Evolutionary conservation across 75 land plant genomes (phyloP).

Genomic region (Ceratopteris richardii): DNA sequence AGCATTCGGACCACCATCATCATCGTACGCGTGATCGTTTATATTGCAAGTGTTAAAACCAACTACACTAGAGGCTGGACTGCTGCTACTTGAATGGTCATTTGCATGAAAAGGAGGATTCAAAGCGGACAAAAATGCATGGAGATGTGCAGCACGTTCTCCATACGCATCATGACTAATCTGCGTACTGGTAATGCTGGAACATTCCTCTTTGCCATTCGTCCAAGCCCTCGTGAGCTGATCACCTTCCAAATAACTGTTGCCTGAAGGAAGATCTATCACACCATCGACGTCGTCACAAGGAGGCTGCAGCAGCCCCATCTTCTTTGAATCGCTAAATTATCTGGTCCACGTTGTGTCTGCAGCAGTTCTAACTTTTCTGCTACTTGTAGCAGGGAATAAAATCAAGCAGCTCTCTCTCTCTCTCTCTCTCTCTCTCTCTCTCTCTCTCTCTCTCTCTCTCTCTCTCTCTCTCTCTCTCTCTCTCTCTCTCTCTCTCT

Average conservation of each 20-base stretch:
- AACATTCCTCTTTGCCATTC: too few species aligned
- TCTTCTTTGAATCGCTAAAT: constrained; percentile 11
- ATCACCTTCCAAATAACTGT: too few species aligned
- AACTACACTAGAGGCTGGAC: constrained; percentile 58
- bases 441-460: constrained; percentile 8
- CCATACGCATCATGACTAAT: not conserved
- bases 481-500: not conserved
- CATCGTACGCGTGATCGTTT: constrained; percentile 11
- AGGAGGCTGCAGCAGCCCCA: constrained; percentile 62
- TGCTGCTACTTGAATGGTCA: constrained; percentile 8
- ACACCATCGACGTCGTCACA: constrained; percentile 29
- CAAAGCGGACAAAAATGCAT: constrained; percentile 1
- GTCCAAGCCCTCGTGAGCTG: too few species aligned
- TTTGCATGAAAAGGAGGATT: constrained; percentile 8
- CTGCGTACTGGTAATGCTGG: too few species aligned
- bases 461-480: too few species aligned
- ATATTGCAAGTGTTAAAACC: constrained; percentile 45
- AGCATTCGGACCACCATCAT: not conserved
- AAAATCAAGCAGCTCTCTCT: not conserved
- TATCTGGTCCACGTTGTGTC: constrained; percentile 1
- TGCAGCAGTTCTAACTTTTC: too few species aligned
- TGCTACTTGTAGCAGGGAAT: too few species aligned
- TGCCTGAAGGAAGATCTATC: not conserved
- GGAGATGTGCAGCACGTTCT: constrained; percentile 11
- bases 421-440: constrained; percentile 8